Evolutionary conservation across 352 stramenopile species (phyloP), one percentile per base, ranked within the genome.

Genomic region (Globisporangium polare): DNA sequence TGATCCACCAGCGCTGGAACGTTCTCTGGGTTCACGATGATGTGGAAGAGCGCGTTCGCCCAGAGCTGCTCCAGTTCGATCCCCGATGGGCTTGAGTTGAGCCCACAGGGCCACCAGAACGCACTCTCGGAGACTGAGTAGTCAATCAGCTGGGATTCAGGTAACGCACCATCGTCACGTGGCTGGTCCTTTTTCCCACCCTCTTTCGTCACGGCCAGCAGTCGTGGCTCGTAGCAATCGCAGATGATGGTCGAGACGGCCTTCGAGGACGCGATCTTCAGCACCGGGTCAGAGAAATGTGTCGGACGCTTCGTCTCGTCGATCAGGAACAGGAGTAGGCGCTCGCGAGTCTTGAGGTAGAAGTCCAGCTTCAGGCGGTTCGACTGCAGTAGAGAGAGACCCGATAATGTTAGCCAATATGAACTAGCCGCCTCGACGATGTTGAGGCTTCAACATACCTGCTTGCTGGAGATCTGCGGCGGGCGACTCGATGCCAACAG

Each of bases 31-130:
- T 84, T 87, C 7, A 92, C 64, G 24, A 92, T 75, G 46, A 86
- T 67, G 6, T 77, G 53, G 53, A 88, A 91, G 0, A 96, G 71
- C 42, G 91, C 73, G 42, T 79, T 70, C 63, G 89, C 89, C 87
- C 87, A 96, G 15, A 87, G 29, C 20, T 71, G 58, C 35, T 76
- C 80, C 27, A 91, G 24, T 24, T 60, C 64, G 35, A 52, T 55
- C 24, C 67, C 60, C 4, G 57, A 66, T 45, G 35, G 63, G 3
- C 49, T 51, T 20, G 61, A 22, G 42, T 53, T 65, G 5, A 47
- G 56, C 1, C 80, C 79, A 46, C 80, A 92, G 3, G 86, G 86
- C 86, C 86, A 94, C 86, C 83, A 92, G 33, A 88, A 89, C 1
- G 85, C 82, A 51, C 79, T 92, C 29, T 92, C 78, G 13, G 81